Percentiles rank a stretch among this genome's conserved stretches.
These are phyloP conservation scores for Aspergillus homomorphus DNA, from an alignment of 495 filamentous ascomycete species.

Conservation along the genomic window DNA sequence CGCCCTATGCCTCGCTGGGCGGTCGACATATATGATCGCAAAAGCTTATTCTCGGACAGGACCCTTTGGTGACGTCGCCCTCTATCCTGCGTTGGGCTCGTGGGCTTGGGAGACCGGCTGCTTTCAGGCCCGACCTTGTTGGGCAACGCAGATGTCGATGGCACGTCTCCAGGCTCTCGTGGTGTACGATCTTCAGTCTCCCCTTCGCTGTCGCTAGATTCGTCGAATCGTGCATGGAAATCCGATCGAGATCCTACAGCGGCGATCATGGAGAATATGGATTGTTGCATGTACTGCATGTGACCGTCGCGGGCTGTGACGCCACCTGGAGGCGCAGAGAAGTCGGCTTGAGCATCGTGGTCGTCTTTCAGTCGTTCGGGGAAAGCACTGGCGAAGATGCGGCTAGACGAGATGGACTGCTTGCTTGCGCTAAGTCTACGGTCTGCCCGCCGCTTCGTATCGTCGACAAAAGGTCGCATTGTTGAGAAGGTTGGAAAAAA, in stretches of 20 bases:
- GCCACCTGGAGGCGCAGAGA: constrained; percentile 54
- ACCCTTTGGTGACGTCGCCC: constrained; percentile 51
- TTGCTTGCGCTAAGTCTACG: constrained; percentile 34
- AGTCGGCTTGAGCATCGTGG: constrained; percentile 71
- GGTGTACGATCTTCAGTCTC: constrained; percentile 37
- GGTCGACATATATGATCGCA: constrained; percentile 56
- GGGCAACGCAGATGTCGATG: constrained; percentile 13
- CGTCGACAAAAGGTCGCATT: constrained; percentile 36
- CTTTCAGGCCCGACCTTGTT: constrained; percentile 8
- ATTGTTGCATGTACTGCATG: constrained; percentile 80
- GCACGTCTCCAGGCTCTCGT: constrained; percentile 13
- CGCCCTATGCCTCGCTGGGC: constrained; percentile 29
- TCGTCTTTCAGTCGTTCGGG: constrained; percentile 75
- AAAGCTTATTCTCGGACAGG: constrained; percentile 58
- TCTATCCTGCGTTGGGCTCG: constrained; percentile 23
- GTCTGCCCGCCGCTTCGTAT: constrained; percentile 31
- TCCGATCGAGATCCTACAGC: constrained; percentile 80
- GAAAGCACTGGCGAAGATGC: constrained; percentile 63
- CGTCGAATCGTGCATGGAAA: constrained; percentile 78
- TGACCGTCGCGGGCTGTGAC: constrained; percentile 38
- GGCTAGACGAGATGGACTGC: constrained; percentile 35
- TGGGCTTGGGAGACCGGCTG: constrained; percentile 1
- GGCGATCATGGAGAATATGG: constrained; percentile 89
- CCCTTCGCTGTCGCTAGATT: constrained; percentile 75
- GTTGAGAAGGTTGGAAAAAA: constrained; percentile 11